These are phyloP conservation scores for Chaetomium strumarium DNA, from an alignment of 2,329 filamentous ascomycete species.

Conservation along the genomic window DNA sequence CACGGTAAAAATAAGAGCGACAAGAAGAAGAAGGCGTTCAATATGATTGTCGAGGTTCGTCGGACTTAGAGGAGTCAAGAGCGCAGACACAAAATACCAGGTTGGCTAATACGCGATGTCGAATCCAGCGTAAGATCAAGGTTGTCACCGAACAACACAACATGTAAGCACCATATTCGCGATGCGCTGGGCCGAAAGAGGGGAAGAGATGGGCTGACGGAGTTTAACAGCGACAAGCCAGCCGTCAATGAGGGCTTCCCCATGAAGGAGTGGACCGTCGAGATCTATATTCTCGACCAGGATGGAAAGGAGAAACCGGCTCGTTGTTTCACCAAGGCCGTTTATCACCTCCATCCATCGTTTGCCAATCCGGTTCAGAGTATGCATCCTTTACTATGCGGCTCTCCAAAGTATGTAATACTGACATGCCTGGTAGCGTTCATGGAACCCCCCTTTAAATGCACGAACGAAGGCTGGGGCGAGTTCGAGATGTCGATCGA, in stretches of 20 bases:
- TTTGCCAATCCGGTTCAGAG: conserved; percentile 84
- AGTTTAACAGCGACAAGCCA: conserved; percentile 59
- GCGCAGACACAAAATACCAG: not conserved
- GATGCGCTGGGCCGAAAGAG: not conserved
- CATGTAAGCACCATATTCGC: conserved; percentile 51
- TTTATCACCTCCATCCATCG: conserved; percentile 88
- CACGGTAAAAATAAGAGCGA: not conserved
- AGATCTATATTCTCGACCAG: conserved; percentile 77
- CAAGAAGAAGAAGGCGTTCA: conserved; percentile 12
- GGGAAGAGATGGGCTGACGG: conserved; percentile 19
- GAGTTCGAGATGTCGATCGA: conserved; percentile 95
- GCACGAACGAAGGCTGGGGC: conserved; percentile 94
- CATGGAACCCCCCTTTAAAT: conserved; percentile 78
- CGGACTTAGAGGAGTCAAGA: not conserved
- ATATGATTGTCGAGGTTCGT: conserved; percentile 36
- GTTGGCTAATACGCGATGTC: conserved; percentile 3
- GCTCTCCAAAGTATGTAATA: not conserved
- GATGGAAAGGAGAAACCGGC: conserved; percentile 79
- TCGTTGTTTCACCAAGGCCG: conserved; percentile 83
- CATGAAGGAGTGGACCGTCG: conserved; percentile 87
- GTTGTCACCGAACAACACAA: conserved; percentile 87
- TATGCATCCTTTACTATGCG: conserved; percentile 42
- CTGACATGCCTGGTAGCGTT: conserved; percentile 51
- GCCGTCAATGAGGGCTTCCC: conserved; percentile 82
- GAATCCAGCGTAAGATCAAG: conserved; percentile 77